Evolutionary conservation across 1,284 basidiomycete genomes (phyloP).

Genomic region (Fistulinella staudtii): DNA sequence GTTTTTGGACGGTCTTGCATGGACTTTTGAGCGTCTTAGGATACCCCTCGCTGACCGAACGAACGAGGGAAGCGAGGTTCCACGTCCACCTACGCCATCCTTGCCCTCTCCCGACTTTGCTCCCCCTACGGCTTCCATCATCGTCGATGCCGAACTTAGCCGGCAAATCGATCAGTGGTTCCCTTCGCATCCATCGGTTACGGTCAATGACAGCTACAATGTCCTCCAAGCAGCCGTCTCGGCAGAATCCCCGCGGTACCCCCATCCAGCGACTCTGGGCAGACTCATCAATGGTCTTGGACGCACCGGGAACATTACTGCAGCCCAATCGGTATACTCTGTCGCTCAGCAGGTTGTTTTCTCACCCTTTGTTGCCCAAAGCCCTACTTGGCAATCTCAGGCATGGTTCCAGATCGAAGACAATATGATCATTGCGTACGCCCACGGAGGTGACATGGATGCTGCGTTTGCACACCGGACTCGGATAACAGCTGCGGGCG

Average conservation of each 20-base stretch:
- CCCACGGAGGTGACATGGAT: slow-evolving; percentile 76
- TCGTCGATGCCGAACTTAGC: slow-evolving; percentile 27
- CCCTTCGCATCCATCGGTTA: slow-evolving; percentile 27
- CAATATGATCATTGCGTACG: slow-evolving; percentile 81
- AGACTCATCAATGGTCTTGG: slow-evolving; percentile 69
- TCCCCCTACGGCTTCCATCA: slow-evolving; percentile 19
- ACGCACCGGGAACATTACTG: slow-evolving; percentile 55
- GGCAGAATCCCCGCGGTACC: slow-evolving; percentile 39
- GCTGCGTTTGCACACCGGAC: slow-evolving; percentile 76
- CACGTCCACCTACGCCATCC: slow-evolving; percentile 12
- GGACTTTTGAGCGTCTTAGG: slow-evolving; percentile 22
- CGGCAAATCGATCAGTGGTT: slow-evolving; percentile 43
- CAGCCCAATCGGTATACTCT: slow-evolving; percentile 67
- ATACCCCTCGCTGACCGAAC: slow-evolving; percentile 20
- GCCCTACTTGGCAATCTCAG: slow-evolving; percentile 49
- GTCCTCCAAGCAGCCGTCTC: slow-evolving; percentile 38
- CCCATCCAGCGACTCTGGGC: slow-evolving; percentile 53
- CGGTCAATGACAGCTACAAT: slow-evolving; percentile 33
- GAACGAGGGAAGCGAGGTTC: background rate
- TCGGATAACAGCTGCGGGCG: slow-evolving; percentile 75
- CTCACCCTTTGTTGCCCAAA: slow-evolving; percentile 34
- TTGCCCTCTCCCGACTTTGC: slow-evolving; percentile 12
- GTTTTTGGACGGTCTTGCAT: slow-evolving; percentile 21
- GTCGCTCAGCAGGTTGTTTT: slow-evolving; percentile 62
- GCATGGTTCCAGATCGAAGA: slow-evolving; percentile 83